Evolutionary conservation across 345 rosid genomes (phyloP), one percentile per base, ranked within the genome.

Genomic region (Isatis tinctoria): DNA sequence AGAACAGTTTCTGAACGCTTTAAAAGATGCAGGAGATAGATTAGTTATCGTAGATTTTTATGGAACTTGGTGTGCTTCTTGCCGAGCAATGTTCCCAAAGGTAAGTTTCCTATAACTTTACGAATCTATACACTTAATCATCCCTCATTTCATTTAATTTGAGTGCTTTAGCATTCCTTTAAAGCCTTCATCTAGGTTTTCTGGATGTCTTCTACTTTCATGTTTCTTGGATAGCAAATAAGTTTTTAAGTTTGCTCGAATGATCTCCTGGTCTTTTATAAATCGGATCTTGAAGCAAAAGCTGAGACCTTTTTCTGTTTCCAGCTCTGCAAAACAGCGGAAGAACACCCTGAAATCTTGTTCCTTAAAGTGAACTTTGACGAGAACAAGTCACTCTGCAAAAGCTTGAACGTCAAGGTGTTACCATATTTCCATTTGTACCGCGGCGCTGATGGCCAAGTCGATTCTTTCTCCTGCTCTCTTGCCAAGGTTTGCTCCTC

Each of bases 21-120:
- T 93, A 61, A 85, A 83, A 70, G 84, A 88, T 69, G 94, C 98
- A 0, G 90, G 85, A 57, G 91, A 90, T 70, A 83, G 84, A 82
- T 84, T 91, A 86, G 97, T 93, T 32, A 85, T 93, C 62, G 97
- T 93, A 12, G 97, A 93, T 45, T 90, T 93, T 79, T 93, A 89
- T 81, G 98, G 96, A 75, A 87, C 98, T 37, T 90, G 98, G 98
- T 93, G 98, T 84, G 97, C 89, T 51, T 89, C 98, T 74, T 93
- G 98, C 79, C 85, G 90, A 63, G 97, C 97, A 37, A 80, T 93
- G 64, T 90, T 87, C 76, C 96, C 97, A 27, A 93, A 89, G 90
- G 98, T 90, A 72, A 67, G 14, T 32, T 8, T n/a, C 27, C 13
- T 27, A 48, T 24, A 60, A 6, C 66, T 43, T 60, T 24, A 30